Base-by-base conservation (phyloP, 371 early-diverging fungal species). In the Rhizopus microsporus region DNA sequence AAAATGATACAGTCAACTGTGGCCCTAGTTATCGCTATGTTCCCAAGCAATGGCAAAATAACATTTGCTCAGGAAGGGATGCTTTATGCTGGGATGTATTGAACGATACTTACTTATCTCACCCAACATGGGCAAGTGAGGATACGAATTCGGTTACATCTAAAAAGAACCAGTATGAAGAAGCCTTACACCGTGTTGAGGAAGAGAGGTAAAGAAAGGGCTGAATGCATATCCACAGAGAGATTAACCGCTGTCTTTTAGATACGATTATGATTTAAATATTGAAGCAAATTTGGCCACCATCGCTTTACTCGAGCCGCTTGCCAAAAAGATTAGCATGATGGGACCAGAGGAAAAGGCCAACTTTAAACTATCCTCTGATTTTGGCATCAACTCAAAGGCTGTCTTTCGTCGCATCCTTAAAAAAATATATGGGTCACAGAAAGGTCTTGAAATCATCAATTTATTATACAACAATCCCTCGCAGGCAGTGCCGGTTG, bases 231-330 rank as follows among this genome's bases (percentile, higher is more conserved):
- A 1, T 44, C 30, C 12, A 44, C 32, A 16, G 5, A 51, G 12
- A 50, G 7, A 7, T 46, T 23, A 29, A 7, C 29, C 13, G 1
- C 13, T 38, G 39, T 15, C 29, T 49, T 34, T 29, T 45, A 50
- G 92, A 53, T 99, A 97, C 64, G 99, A 99, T 63, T 93, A 96
- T 77, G 99, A 99, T 69, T 75, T 99, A 60, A 91, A 95, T 69
- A 93, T 99, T 45, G 95, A 98, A 69, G 91, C 98, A 44, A 94
- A 97, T 50, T 67, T 93, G 57, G 88, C 89, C 49, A 88, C 94
- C 3, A 99, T 99, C 68, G 85, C 88, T 9, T 75, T 93, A 17
- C 77, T 99, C 53, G 95, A 97, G 67, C 93, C 97, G 5, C 86
- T 98, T 48, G 87, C 88, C 5, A 74, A 73, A 40, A 74, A 80